Evolutionary conservation across 2,329 filamentous ascomycete species (phyloP), one percentile per base, ranked within the genome.

Genomic region (Pseudogymnoascus verrucosus): DNA sequence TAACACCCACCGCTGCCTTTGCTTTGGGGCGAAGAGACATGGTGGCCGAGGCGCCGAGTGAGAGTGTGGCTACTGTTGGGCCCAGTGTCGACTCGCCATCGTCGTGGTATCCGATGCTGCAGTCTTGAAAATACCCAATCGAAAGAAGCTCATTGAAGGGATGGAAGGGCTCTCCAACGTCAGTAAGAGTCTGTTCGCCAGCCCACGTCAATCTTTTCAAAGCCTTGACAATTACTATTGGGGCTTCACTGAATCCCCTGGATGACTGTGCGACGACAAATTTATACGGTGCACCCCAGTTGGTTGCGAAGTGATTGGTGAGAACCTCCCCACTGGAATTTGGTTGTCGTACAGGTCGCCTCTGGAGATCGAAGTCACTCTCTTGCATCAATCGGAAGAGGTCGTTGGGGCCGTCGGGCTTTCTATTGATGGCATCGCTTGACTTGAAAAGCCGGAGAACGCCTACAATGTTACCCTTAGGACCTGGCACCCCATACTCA

Each of bases 1-100:
- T 65, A 16, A 31, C 73, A 16, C 3, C 73, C 69, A 57, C 71
- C 19, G 64, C 65, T 2, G 66, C 65, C 14, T 71, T 75, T 5
- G 68, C 67, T 73, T 89, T 89, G 62, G 82, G 78, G 1, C 82
- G 77, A 67, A 88, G 79, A 2, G 73, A 72, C 86, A 89, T 89
- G 0, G 74, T 75, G 0, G 85, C 82, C 0, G 81, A 79, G 0
- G 79, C 80, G 1, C 86, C 86, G 0, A 89, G 76, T 1, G 84
- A 86, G 5, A 86, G 74, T 0, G 85, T 86, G 0, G 84, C 84
- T 5, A 89, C 84, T 0, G 82, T 85, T 0, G 84, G 83, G 0
- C 86, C 86, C 0, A 89, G 76, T 3, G 84, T 83, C 8, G 74
- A 75, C 69, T 89, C 87, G 4, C 87, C 87, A 67, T 89, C 87